Percentiles rank a stretch among this genome's conserved stretches.
phyloP scores from a whole-genome alignment of 140 eudicot genomes.

The Flaveria floridana region DNA sequence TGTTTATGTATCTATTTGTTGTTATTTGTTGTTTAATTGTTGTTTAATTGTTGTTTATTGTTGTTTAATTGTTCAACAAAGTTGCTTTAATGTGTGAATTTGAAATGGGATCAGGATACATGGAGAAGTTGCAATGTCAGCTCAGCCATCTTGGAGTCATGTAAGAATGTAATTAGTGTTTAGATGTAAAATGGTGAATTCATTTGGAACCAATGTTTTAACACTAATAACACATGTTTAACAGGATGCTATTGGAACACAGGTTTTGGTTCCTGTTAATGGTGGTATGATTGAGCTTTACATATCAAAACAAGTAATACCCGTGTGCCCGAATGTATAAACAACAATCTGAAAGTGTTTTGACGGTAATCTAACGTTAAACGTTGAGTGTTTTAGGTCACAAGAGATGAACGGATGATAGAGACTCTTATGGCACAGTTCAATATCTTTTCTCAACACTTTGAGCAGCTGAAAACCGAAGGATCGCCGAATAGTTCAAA shows the following conservation, averaged over 20 bases:
- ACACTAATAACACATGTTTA: neutral
- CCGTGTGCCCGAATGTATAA: neutral
- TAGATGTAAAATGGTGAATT: neutral
- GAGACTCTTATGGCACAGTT: slow-evolving; percentile 49
- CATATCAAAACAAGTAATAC: slow-evolving; percentile 54
- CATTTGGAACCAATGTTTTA: neutral
- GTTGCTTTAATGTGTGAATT: slow-evolving; percentile 7
- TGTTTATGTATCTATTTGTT: neutral
- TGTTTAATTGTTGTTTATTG: neutral
- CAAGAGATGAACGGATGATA: slow-evolving; percentile 52
- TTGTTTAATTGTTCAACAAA: neutral
- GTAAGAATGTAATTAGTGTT: slow-evolving; percentile 27
- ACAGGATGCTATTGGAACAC: slow-evolving; percentile 63
- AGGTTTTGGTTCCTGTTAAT: slow-evolving; percentile 67
- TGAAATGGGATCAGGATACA: slow-evolving; percentile 48
- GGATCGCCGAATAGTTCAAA: slow-evolving; percentile 43
- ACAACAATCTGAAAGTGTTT: neutral
- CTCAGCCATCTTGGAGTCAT: slow-evolving; percentile 56
- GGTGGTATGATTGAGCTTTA: slow-evolving; percentile 79
- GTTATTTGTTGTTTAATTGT: neutral
- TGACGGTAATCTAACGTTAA: neutral
- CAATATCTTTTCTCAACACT: slow-evolving; percentile 24
- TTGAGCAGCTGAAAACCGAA: slow-evolving; percentile 25
- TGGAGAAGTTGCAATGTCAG: slow-evolving; percentile 80
- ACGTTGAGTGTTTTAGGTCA: slow-evolving; percentile 42